Evolutionary conservation across 2,329 filamentous ascomycete species (phyloP), one percentile per base, ranked within the genome.

Genomic region (Biscogniauxia marginata): DNA sequence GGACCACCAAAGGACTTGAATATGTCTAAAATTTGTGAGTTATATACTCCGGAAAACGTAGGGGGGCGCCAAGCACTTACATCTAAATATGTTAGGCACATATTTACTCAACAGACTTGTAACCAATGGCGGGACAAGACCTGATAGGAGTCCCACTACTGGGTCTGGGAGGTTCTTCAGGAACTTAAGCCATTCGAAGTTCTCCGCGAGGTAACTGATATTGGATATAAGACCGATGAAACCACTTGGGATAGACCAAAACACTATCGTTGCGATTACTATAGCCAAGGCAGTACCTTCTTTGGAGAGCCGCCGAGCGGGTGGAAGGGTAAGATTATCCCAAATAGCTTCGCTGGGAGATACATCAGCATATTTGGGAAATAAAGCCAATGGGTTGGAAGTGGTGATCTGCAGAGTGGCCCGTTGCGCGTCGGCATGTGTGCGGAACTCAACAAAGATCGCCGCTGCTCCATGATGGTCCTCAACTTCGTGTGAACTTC

Each of bases 401-500:
- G 65, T 65, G 4, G 56, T 53, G 24, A 68, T 60, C 49, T 71
- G 59, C 73, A 97, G 93, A 73, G 83, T 96, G 21, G 93, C 93
- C 55, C 82, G 79, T 72, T 99, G 93, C 7, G 95, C 95, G 58
- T 91, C 90, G 21, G 87, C 83, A 70, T 96, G 90, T 3, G 84
- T 86, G 61, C 84, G 82, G 69, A 96, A 99, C 69, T 98, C 93
- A 61, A 99, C 90, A 67, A 99, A 98, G n/a, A 95, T 88, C 3
- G 92, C 87, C 88, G 77, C 62, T 82, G 81, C 52, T 13, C 65
- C 65, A 24, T 65, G 58, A 16, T 64, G 61, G 5, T 64, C 58
- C 3, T 58, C 55, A 13, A 63, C 57, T 1, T 60, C 58, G 47
- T 67, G 51, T 18, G 52, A 18, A 20, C 43, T 71, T 51, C 74